Conservation (phyloP, 257 asterid genomes). For the Solanum arcanum region DNA sequence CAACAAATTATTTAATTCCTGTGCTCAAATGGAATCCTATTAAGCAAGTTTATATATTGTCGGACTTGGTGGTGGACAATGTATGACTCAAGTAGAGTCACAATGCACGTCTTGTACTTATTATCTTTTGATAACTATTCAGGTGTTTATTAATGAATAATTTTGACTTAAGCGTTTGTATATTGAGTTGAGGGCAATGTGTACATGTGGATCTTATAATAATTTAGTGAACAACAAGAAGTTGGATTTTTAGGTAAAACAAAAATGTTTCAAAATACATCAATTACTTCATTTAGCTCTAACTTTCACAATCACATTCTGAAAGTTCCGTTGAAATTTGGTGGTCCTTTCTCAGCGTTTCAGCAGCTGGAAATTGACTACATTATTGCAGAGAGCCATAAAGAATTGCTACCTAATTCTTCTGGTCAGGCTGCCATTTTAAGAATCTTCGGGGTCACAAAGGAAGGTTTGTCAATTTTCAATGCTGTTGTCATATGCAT, state of each 20-base stretch:
- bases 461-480: constrained; percentile 51
- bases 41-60: not conserved
- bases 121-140: not conserved
- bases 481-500: not conserved
- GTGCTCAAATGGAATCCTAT: not conserved
- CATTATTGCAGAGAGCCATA: constrained; percentile 65
- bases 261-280: not conserved
- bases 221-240: not conserved
- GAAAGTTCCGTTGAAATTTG: not conserved
- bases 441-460: constrained; percentile 83
- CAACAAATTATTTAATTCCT: not conserved
- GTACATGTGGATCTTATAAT: not conserved
- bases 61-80: not conserved
- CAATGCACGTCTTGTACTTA: not conserved
- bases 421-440: constrained; percentile 81
- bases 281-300: not conserved
- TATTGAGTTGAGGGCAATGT: not conserved
- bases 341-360: constrained; percentile 34
- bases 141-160: not conserved
- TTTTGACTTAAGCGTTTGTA: not conserved
- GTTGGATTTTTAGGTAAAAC: not conserved
- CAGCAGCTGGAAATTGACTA: constrained; percentile 96
- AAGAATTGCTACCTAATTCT: constrained; percentile 57
- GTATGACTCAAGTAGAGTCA: not conserved
- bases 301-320: not conserved